phyloP scores from a whole-genome alignment of 192 early-diverging fungal genomes.

The Coemansia sp. region DNA sequence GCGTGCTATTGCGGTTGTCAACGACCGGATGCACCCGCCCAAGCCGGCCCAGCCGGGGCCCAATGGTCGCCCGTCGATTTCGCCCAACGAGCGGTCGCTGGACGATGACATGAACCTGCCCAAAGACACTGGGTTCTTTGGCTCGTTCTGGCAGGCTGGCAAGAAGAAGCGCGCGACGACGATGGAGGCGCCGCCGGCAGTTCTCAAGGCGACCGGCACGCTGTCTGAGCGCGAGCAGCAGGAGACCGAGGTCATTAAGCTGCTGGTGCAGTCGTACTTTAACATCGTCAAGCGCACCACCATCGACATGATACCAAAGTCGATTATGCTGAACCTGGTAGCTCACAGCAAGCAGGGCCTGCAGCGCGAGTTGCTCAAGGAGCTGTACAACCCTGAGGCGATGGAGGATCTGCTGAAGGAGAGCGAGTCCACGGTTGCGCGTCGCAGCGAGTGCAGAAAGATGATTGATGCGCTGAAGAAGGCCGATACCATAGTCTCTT shows the following conservation, averaged over 20 bases:
- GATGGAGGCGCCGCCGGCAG: slow-evolving; percentile 67
- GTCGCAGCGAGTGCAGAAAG: slow-evolving; percentile 95
- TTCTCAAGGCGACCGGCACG: slow-evolving; percentile 91
- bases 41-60: slow-evolving; percentile 54
- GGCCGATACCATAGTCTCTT: slow-evolving; percentile 55
- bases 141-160: slow-evolving; percentile 93
- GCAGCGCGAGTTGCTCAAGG: slow-evolving; percentile 91
- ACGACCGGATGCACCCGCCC: slow-evolving; percentile 75
- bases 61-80: slow-evolving; percentile 33
- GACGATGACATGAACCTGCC: slow-evolving; percentile 64
- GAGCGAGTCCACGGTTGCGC: slow-evolving; percentile 85
- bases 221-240: slow-evolving; percentile 96
- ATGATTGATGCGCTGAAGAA: slow-evolving; percentile 86
- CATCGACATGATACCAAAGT: slow-evolving; percentile 97
- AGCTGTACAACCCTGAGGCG: slow-evolving; percentile 95
- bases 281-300: slow-evolving; percentile 98
- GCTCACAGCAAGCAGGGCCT: slow-evolving; percentile 86
- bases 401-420: slow-evolving; percentile 95
- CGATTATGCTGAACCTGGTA: slow-evolving; percentile 98
- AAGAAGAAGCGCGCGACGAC: slow-evolving; percentile 69
- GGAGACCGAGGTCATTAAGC: slow-evolving; percentile 99
- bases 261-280: slow-evolving; percentile 96
- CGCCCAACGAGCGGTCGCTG: slow-evolving; percentile 44
- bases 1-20: slow-evolving; percentile 89
- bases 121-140: slow-evolving; percentile 88